Conservation (phyloP, 306 rosid genomes). For the Begonia masoniana region DNA sequence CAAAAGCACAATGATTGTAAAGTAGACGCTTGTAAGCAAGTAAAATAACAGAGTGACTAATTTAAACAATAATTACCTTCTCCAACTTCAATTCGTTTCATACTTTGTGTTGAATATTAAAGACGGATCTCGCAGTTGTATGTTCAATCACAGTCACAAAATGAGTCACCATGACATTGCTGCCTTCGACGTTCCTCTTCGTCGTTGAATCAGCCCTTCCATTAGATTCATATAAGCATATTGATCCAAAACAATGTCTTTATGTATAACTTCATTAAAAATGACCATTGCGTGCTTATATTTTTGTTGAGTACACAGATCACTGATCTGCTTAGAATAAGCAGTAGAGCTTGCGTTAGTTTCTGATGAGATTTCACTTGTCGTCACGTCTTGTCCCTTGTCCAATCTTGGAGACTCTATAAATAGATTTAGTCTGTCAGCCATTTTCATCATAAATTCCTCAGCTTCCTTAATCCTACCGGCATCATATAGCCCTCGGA, state of each 20-base stretch:
- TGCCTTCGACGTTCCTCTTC: slow-evolving; percentile 45
- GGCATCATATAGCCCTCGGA: slow-evolving; percentile 31
- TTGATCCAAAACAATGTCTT: slow-evolving; percentile 41
- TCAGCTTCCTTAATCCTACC: slow-evolving; percentile 59
- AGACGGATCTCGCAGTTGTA: no score
- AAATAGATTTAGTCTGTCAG: slow-evolving; percentile 26
- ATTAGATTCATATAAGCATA: slow-evolving; percentile 48
- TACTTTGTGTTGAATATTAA: no score
- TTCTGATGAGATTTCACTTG: slow-evolving; percentile 22
- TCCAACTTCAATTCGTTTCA: no score
- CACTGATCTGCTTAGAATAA: slow-evolving; percentile 50
- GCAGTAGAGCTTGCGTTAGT: slow-evolving; percentile 22
- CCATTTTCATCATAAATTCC: slow-evolving; percentile 35
- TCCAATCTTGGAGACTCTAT: slow-evolving; percentile 10
- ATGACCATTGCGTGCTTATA: slow-evolving; percentile 68
- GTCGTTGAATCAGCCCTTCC: slow-evolving; percentile 66
- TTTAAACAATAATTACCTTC: no score
- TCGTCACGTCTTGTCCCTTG: slow-evolving; percentile 17
- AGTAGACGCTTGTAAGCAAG: no score
- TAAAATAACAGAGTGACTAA: no score
- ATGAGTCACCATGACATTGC: slow-evolving; percentile 9
- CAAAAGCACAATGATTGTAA: no score
- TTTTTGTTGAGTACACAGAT: slow-evolving; percentile 52
- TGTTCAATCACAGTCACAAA: background rate
- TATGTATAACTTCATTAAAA: slow-evolving; percentile 39